Percentiles rank a stretch among this genome's conserved stretches.
Conservation (phyloP, 768 basidiomycete genomes). For the Dacryopinax spathularia region DNA sequence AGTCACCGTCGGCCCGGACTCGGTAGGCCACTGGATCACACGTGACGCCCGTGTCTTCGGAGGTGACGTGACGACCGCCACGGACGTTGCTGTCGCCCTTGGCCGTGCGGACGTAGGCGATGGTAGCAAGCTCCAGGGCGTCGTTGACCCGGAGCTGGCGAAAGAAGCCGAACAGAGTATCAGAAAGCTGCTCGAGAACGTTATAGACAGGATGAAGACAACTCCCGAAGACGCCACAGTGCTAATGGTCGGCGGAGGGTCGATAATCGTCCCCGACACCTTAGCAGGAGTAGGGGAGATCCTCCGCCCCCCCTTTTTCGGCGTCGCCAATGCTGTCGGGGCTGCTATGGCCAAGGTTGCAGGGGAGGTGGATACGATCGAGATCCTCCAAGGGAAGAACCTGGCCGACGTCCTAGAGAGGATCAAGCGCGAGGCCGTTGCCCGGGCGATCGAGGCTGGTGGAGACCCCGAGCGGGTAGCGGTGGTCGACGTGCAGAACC, state of each 20-base stretch:
- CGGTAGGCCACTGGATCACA: constrained; percentile 42
- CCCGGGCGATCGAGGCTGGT: constrained; percentile 33
- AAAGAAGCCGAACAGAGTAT: constrained; percentile 29
- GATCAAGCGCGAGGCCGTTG: constrained; percentile 29
- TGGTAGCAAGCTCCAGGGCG: background rate
- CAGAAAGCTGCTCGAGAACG: constrained; percentile 32
- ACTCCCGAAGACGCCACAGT: constrained; percentile 41
- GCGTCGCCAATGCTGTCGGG: constrained; percentile 24
- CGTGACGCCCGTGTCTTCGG: constrained; percentile 42
- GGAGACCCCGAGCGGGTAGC: constrained; percentile 31
- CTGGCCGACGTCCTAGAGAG: constrained; percentile 23
- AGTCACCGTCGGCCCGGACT: constrained; percentile 46
- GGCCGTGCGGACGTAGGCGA: constrained; percentile 10
- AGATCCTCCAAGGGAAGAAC: constrained; percentile 21
- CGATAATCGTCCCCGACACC: constrained; percentile 39
- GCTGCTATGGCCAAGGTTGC: constrained; percentile 48
- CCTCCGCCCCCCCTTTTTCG: constrained; percentile 35
- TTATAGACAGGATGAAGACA: constrained; percentile 51
- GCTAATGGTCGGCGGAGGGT: constrained; percentile 52
- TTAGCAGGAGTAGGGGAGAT: constrained; percentile 41
- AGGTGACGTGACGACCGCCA: constrained; percentile 41
- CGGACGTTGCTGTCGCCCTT: constrained; percentile 41
- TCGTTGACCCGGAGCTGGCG: constrained; percentile 11
- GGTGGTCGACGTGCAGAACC: constrained; percentile 41
- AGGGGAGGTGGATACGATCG: constrained; percentile 37